Conservation (phyloP, 805 yeast species). For the Saccharomycopsis sp. region DNA sequence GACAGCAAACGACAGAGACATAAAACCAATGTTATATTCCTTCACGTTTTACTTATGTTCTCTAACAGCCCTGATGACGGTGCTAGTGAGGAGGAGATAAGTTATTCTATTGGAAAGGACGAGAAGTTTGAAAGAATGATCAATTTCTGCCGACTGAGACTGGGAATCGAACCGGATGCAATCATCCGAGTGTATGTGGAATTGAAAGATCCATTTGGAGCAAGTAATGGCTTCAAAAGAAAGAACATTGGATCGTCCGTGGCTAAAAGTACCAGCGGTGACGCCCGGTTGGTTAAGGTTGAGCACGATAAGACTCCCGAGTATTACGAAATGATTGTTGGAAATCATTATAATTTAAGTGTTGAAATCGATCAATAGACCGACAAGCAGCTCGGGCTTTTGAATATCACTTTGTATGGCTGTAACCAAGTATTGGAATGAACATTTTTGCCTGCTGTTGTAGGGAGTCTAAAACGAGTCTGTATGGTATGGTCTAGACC, state of each 20-base stretch:
- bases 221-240: neutral
- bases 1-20: neutral
- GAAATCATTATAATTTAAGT: neutral
- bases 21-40: neutral
- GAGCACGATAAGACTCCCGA: neutral
- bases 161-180: neutral
- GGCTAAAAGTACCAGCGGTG: neutral
- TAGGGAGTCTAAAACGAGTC: no score
- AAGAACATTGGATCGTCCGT: neutral
- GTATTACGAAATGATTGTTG: neutral
- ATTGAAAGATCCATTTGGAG: neutral
- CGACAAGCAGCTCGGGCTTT: no score
- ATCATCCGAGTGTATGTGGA: neutral
- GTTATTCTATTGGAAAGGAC: neutral
- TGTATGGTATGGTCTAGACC: no score
- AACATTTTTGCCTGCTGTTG: no score
- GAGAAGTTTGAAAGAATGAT: neutral
- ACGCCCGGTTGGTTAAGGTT: neutral
- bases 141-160: neutral
- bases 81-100: neutral
- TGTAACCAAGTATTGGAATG: no score
- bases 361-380: neutral
- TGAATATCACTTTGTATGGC: no score
- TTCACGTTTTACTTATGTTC: neutral
- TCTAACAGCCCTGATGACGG: neutral